Evolutionary conservation across 331 rosid species (phyloP), one percentile per base, ranked within the genome.

Genomic region (Malus hybrid): DNA sequence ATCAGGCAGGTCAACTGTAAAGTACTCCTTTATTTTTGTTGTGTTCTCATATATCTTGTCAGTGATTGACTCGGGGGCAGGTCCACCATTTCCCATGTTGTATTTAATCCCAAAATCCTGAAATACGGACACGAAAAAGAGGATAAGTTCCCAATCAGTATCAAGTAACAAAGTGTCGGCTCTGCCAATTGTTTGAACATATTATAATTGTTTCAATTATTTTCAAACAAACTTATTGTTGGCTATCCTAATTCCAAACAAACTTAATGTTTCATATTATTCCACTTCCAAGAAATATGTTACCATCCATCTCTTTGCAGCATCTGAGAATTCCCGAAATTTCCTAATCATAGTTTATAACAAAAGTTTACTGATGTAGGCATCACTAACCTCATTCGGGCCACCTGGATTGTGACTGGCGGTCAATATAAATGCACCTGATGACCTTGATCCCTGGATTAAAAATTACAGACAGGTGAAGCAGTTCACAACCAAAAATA

Each of bases 321-420:
- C 9, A 52, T 52, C 57, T 52, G 16, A n/a, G 34, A 59, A 72
- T 24, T 34, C 10, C 16, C 1, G 7, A 52, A 52, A 62, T 4
- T 24, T 44, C 3, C 19, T 18, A 46, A 56, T 19, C 44, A 4
- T 27, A 39, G 15, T 34, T 57, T 7, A 60, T 46, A 34, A 34
- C 70, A 36, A 22, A 66, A n/a, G 28, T 10, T 1, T 19, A 66
- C 0, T 6, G 32, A 66, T 2, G 28, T 50, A 44, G 50, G 19
- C 16, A 63, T 60, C 50, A 70, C 66, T 28, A 65, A 83, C 99
- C 98, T 95, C 99, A 78, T 86, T 12, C 46, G 98, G 99, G 69
- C 99, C 99, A 18, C 99, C 99, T 24, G 99, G 99, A 83, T 95
- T 95, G 90, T 95, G 99, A 86, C 99, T 95, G 44, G 99, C 99